Conservation (phyloP, 2,329 filamentous ascomycete species). For the Dothideomycetes sp. region DNA sequence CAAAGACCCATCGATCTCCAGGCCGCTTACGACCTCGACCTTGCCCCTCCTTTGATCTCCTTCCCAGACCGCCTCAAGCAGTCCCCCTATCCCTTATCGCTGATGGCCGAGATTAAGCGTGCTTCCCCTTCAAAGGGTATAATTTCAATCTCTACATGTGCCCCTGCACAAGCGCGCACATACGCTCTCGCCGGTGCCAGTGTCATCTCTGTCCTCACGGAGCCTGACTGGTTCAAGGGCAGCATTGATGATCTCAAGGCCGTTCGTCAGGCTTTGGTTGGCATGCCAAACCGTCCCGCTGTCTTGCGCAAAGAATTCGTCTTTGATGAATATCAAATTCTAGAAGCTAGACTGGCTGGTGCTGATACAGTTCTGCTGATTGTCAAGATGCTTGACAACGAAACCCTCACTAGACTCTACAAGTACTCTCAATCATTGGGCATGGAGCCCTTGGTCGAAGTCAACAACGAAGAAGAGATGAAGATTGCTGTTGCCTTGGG, state of each 20-base stretch:
- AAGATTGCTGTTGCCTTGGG: slow-evolving; percentile 75
- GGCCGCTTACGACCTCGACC: slow-evolving; percentile 73
- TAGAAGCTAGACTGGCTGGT: slow-evolving; percentile 85
- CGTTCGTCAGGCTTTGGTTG: slow-evolving; percentile 79
- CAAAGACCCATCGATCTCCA: slow-evolving; percentile 76
- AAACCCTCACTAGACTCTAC: slow-evolving; percentile 68
- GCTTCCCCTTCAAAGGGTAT: slow-evolving; percentile 94
- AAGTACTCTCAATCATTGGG: slow-evolving; percentile 80
- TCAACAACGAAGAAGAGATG: slow-evolving; percentile 93
- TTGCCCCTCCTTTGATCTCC: slow-evolving; percentile 73
- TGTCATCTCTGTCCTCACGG: slow-evolving; percentile 95
- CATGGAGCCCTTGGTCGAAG: slow-evolving; percentile 96
- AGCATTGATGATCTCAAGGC: slow-evolving; percentile 86
- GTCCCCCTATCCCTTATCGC: slow-evolving; percentile 76
- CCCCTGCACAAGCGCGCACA: slow-evolving; percentile 78
- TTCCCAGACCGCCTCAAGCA: slow-evolving; percentile 71
- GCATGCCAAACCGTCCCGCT: slow-evolving; percentile 85
- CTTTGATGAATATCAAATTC: slow-evolving; percentile 95
- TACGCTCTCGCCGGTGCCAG: slow-evolving; percentile 93
- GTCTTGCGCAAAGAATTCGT: slow-evolving; percentile 93
- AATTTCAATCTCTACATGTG: slow-evolving; percentile 79
- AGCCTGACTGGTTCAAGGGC: slow-evolving; percentile 98
- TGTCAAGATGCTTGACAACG: slow-evolving; percentile 88
- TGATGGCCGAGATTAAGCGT: slow-evolving; percentile 96
- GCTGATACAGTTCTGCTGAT: slow-evolving; percentile 93